Conservation (phyloP, 1,139 yeast genomes). For the Kodamaea plutei region DNA sequence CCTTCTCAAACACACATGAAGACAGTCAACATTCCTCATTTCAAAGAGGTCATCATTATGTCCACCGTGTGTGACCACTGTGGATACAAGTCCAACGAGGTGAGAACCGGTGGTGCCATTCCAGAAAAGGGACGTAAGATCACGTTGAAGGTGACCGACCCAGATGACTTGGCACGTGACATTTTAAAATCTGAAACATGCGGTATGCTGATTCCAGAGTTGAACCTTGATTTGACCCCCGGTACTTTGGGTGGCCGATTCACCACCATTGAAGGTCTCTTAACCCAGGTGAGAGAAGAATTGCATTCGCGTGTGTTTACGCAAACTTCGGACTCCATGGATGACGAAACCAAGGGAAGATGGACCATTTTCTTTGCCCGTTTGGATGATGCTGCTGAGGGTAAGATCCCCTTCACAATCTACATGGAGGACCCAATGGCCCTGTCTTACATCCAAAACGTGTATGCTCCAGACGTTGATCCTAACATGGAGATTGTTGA, state of each 20-base stretch:
- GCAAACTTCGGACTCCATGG: slow-evolving; percentile 91
- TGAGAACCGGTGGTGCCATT: slow-evolving; percentile 96
- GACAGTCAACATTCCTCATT: slow-evolving; percentile 93
- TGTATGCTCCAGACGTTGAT: slow-evolving; percentile 95
- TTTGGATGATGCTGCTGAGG: slow-evolving; percentile 78
- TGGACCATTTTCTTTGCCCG: slow-evolving; percentile 79
- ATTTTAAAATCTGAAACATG: slow-evolving; percentile 94
- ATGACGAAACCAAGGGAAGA: slow-evolving; percentile 62
- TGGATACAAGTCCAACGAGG: slow-evolving; percentile 96
- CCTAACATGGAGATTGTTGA: slow-evolving; percentile 93
- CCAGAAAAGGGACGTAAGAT: slow-evolving; percentile 81
- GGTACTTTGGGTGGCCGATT: slow-evolving; percentile 98
- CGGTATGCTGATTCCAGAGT: slow-evolving; percentile 79
- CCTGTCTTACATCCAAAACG: slow-evolving; percentile 92
- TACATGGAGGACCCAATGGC: slow-evolving; percentile 93
- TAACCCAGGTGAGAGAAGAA: slow-evolving; percentile 86
- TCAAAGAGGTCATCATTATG: slow-evolving; percentile 96
- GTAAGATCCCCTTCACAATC: slow-evolving; percentile 79
- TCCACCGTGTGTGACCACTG: slow-evolving; percentile 89
- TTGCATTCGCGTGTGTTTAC: slow-evolving; percentile 80
- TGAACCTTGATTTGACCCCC: slow-evolving; percentile 85
- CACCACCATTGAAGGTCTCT: slow-evolving; percentile 92
- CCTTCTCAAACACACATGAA: slow-evolving; percentile 95
- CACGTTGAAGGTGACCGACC: slow-evolving; percentile 74
- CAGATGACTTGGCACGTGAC: slow-evolving; percentile 93